Conservation (phyloP, 805 yeast genomes). For the Lachancea sp. region DNA sequence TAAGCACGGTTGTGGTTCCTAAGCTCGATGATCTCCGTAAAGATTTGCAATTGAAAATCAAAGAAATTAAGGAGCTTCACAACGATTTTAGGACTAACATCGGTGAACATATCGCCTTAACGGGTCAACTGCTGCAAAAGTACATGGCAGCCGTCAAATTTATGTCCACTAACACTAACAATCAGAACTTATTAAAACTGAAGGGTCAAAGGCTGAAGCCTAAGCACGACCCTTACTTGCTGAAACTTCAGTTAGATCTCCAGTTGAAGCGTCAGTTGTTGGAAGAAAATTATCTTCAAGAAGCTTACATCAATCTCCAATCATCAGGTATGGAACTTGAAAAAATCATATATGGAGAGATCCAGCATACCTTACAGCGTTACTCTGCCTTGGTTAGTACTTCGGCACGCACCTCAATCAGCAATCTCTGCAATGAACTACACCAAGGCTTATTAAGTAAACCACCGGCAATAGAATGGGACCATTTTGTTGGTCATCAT, state of each 20-base stretch:
- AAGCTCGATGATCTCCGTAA: slow-evolving; percentile 53
- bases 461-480: slow-evolving; percentile 66
- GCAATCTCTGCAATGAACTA: slow-evolving; percentile 41
- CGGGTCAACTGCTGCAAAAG: slow-evolving; percentile 49
- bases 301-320: slow-evolving; percentile 59
- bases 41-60: slow-evolving; percentile 69
- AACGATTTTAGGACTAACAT: slow-evolving; percentile 57
- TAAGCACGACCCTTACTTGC: slow-evolving; percentile 55
- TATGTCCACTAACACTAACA: slow-evolving; percentile 34
- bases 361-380: slow-evolving; percentile 49
- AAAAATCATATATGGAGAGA: slow-evolving; percentile 53
- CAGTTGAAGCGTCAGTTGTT: slow-evolving; percentile 56
- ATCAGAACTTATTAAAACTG: slow-evolving; percentile 19
- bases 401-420: slow-evolving; percentile 49
- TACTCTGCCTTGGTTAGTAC: slow-evolving; percentile 47
- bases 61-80: slow-evolving; percentile 68
- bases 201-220: slow-evolving; percentile 29
- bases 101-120: slow-evolving; percentile 53
- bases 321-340: slow-evolving; percentile 59
- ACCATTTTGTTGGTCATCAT: slow-evolving; percentile 47
- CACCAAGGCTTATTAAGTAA: slow-evolving; percentile 44
- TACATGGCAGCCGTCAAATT: slow-evolving; percentile 41
- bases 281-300: slow-evolving; percentile 61
- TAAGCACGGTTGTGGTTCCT: slow-evolving; percentile 49
- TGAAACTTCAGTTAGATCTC: slow-evolving; percentile 54